Evolutionary conservation across 306 rosid genomes (phyloP).

Genomic region (Inga oerstediana): DNA sequence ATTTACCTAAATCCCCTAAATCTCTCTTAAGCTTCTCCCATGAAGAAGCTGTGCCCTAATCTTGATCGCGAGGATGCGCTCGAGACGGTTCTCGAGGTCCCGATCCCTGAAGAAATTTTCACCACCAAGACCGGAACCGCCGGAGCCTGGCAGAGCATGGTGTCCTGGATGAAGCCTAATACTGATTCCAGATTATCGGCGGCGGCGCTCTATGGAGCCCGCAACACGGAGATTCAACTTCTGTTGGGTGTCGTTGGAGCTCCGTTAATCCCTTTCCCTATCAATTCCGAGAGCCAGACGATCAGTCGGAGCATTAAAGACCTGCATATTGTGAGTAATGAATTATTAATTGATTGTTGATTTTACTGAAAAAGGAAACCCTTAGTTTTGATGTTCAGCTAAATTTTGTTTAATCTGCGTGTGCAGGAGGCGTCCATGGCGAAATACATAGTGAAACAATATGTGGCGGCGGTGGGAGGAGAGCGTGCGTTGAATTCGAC

Average conservation of each 20-base stretch:
- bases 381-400: not conserved
- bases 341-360: not conserved
- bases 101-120: slow-evolving; percentile 86
- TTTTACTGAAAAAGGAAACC: not conserved
- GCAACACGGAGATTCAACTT: slow-evolving; percentile 67
- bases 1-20: not conserved
- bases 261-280: slow-evolving; percentile 74
- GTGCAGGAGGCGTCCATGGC: slow-evolving; percentile 84
- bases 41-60: slow-evolving; percentile 92
- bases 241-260: slow-evolving; percentile 87
- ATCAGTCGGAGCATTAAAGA: slow-evolving; percentile 54
- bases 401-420: not conserved
- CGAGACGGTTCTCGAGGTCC: slow-evolving; percentile 93
- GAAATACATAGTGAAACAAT: slow-evolving; percentile 86
- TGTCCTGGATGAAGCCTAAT: slow-evolving; percentile 74
- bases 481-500: slow-evolving; percentile 60
- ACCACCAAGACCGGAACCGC: slow-evolving; percentile 39
- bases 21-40: slow-evolving; percentile 15
- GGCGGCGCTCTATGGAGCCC: slow-evolving; percentile 50
- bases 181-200: slow-evolving; percentile 46
- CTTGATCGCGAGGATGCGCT: slow-evolving; percentile 79
- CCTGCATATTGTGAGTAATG: slow-evolving; percentile 63
- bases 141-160: slow-evolving; percentile 77
- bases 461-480: slow-evolving; percentile 91
- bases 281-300: slow-evolving; percentile 50